Conservation (phyloP, 1,284 basidiomycete genomes). For the Psilocybe mexicana region DNA sequence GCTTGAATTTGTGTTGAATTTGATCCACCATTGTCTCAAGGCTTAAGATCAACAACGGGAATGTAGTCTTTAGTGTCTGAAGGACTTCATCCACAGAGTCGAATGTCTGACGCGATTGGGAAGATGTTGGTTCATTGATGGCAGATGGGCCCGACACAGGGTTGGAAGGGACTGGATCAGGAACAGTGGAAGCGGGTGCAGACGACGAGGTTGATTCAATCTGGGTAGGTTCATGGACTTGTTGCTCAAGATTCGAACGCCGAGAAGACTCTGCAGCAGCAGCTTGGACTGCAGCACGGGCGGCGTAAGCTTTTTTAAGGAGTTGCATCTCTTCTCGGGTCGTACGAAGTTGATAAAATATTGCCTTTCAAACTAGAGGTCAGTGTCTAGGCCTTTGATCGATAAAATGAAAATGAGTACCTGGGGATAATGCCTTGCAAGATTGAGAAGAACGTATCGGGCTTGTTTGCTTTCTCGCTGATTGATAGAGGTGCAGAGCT, state of each 20-base stretch:
- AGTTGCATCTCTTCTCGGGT: conserved; percentile 86
- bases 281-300: conserved; percentile 32
- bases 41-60: conserved; percentile 92
- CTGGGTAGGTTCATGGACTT: conserved; percentile 28
- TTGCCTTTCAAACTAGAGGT: conserved; percentile 54
- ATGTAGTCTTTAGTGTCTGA: conserved; percentile 94
- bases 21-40: conserved; percentile 99
- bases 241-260: conserved; percentile 29
- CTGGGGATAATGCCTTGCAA: conserved; percentile 95
- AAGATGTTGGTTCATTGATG: conserved; percentile 31
- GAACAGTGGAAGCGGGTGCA: conserved; percentile 10
- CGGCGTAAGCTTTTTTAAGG: conserved; percentile 40
- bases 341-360: conserved; percentile 95
- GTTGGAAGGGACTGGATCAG: conserved; percentile 7
- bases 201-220: conserved; percentile 19
- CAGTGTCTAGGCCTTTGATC: conserved; percentile 16
- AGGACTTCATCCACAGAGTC: conserved; percentile 95
- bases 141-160: conserved; percentile 17
- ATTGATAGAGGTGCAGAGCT: conserved; percentile 89
- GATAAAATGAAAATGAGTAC: conserved; percentile 42
- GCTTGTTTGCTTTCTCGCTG: conserved; percentile 94
- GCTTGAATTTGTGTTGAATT: conserved; percentile 90
- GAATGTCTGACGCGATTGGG: conserved; percentile 72
- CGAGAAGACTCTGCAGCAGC: conserved; percentile 26
- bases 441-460: conserved; percentile 84